Conservation (phyloP, 1,139 yeast genomes). For the Pneumocystis jirovecii region DNA sequence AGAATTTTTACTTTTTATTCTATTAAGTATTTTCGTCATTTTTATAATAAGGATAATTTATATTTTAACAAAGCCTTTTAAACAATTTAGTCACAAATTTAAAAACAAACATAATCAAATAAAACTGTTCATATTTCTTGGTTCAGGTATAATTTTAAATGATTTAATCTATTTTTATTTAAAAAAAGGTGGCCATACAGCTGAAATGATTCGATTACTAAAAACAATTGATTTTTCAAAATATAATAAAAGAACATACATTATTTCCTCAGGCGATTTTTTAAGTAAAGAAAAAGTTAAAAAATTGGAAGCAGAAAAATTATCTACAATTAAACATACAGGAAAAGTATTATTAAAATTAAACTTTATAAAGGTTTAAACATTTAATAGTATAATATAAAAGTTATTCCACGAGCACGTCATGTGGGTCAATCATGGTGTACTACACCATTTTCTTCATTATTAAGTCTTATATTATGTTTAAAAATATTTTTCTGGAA, state of each 20-base stretch:
- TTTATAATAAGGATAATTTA: background rate
- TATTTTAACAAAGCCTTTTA: background rate
- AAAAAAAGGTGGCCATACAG: conserved; percentile 12
- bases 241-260: conserved; percentile 8
- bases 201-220: conserved; percentile 11
- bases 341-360: background rate
- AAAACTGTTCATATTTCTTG: conserved; percentile 5
- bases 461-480: conserved; percentile 20
- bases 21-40: background rate
- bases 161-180: background rate
- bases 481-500: conserved; percentile 19
- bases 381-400: conserved; percentile 12
- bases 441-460: conserved; percentile 41
- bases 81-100: background rate
- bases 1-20: background rate
- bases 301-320: background rate
- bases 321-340: background rate
- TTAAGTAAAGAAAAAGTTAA: conserved; percentile 7
- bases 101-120: background rate
- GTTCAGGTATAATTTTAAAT: conserved; percentile 2
- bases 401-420: conserved; percentile 57
- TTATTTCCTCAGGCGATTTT: conserved; percentile 12
- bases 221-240: conserved; percentile 2
- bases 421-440: conserved; percentile 49
- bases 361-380: background rate